These are phyloP conservation scores for Geotrichum bryndzae DNA, from an alignment of 1,139 yeast species.

Conservation along the genomic window DNA sequence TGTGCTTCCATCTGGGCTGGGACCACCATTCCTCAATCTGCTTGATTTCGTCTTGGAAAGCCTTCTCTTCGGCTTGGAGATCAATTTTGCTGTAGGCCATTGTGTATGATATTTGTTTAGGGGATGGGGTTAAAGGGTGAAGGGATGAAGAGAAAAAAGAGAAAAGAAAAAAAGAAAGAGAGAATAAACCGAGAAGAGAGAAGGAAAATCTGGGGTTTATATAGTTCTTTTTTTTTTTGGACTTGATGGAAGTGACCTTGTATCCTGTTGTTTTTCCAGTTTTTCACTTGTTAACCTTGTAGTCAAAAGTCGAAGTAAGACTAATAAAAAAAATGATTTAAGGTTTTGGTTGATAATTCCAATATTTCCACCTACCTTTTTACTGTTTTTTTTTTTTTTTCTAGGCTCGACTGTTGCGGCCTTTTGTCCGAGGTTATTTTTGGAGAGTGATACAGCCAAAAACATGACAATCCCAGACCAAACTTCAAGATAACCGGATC, in stretches of 20 bases:
- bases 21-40: constrained; percentile 87
- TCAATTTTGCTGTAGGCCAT: constrained; percentile 17
- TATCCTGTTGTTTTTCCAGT: neutral
- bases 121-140: neutral
- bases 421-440: constrained; percentile 16
- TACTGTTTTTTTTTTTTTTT: constrained; percentile 2
- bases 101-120: neutral
- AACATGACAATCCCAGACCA: neutral
- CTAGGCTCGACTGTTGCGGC: neutral
- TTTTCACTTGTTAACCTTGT: neutral
- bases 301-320: neutral
- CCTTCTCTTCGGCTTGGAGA: constrained; percentile 50
- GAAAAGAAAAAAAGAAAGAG: neutral
- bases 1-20: constrained; percentile 81
- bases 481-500: neutral
- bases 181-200: neutral
- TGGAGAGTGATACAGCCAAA: neutral
- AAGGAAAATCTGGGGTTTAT: constrained; percentile 14
- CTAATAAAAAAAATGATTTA: neutral
- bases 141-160: neutral
- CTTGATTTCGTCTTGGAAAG: constrained; percentile 62
- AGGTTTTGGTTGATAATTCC: neutral
- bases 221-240: constrained; percentile 1
- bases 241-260: neutral
- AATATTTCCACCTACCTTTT: neutral